Conservation (phyloP, 1,139 yeast genomes). For the Suhomyces terraborum region DNA sequence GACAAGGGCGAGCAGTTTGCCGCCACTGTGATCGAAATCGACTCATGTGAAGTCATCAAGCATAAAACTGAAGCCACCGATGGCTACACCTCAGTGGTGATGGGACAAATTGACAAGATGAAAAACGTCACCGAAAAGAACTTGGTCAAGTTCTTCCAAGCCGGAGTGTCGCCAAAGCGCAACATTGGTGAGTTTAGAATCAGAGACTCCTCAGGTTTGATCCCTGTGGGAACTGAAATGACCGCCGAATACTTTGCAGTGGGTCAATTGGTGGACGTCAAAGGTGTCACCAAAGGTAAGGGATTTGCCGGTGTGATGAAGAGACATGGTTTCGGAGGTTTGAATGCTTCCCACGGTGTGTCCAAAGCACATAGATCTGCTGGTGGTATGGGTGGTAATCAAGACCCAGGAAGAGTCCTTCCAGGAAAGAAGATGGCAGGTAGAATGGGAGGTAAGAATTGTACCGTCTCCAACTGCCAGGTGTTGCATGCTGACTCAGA, state of each 20-base stretch:
- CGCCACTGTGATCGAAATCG: conserved; percentile 84
- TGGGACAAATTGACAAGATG: conserved; percentile 80
- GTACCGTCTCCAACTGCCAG: conserved; percentile 75
- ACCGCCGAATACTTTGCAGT: conserved; percentile 80
- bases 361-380: conserved; percentile 92
- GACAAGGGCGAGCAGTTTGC: conserved; percentile 68
- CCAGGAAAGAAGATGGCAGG: conserved; percentile 99
- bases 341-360: conserved; percentile 94
- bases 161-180: conserved; percentile 82
- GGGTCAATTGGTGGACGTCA: conserved; percentile 83
- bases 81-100: conserved; percentile 83
- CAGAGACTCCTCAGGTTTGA: conserved; percentile 60
- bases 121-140: conserved; percentile 64
- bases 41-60: conserved; percentile 81
- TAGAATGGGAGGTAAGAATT: conserved; percentile 79
- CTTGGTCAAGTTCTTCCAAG: conserved; percentile 79
- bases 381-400: conserved; percentile 96
- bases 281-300: conserved; percentile 85
- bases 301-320: conserved; percentile 99
- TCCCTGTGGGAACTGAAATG: conserved; percentile 77
- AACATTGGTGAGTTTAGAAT: conserved; percentile 78
- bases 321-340: conserved; percentile 89
- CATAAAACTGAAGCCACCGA: conserved; percentile 67
- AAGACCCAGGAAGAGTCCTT: conserved; percentile 92
- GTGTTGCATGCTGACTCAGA: conserved; percentile 80